Conservation (phyloP, 2,329 filamentous ascomycete species). For the Rutstroemia sp. region DNA sequence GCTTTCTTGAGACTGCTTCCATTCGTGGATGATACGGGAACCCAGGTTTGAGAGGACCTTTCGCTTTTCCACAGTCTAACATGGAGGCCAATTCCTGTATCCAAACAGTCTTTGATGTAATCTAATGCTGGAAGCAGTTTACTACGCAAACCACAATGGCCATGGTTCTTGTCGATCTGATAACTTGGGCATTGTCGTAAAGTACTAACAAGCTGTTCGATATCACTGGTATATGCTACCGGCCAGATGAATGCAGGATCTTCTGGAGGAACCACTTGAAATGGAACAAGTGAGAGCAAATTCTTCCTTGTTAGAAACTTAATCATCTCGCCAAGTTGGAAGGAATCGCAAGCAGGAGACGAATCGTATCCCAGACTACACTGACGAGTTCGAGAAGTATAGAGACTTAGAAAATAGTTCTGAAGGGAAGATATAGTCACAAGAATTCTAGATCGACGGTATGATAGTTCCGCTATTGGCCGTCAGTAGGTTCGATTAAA, state of each 20-base stretch:
- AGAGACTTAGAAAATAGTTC: slow-evolving; percentile 58
- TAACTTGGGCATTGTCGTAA: slow-evolving; percentile 63
- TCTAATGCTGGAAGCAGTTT: slow-evolving; percentile 60
- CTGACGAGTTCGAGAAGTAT: slow-evolving; percentile 59
- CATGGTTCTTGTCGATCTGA: slow-evolving; percentile 67
- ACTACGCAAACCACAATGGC: slow-evolving; percentile 63
- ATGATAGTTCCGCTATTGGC: slow-evolving; percentile 53
- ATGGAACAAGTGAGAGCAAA: slow-evolving; percentile 53
- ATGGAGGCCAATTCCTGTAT: slow-evolving; percentile 25
- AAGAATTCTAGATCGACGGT: slow-evolving; percentile 58
- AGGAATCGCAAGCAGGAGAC: slow-evolving; percentile 65
- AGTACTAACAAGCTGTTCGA: slow-evolving; percentile 51
- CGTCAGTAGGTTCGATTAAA: slow-evolving; percentile 9
- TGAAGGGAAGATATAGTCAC: slow-evolving; percentile 64
- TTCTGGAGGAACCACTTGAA: slow-evolving; percentile 40
- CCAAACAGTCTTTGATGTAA: slow-evolving; percentile 51
- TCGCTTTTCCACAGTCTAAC: slow-evolving; percentile 20
- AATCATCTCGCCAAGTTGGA: slow-evolving; percentile 71
- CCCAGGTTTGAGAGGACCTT: slow-evolving; percentile 23
- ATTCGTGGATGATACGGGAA: neutral
- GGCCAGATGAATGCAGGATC: slow-evolving; percentile 28
- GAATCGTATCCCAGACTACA: slow-evolving; percentile 71
- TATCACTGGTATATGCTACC: slow-evolving; percentile 46
- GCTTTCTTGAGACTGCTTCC: slow-evolving; percentile 9
- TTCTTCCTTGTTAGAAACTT: slow-evolving; percentile 59